Evolutionary conservation across 2,329 filamentous ascomycete species (phyloP), one percentile per base, ranked within the genome.

Genomic region (Cytospora chrysosperma): DNA sequence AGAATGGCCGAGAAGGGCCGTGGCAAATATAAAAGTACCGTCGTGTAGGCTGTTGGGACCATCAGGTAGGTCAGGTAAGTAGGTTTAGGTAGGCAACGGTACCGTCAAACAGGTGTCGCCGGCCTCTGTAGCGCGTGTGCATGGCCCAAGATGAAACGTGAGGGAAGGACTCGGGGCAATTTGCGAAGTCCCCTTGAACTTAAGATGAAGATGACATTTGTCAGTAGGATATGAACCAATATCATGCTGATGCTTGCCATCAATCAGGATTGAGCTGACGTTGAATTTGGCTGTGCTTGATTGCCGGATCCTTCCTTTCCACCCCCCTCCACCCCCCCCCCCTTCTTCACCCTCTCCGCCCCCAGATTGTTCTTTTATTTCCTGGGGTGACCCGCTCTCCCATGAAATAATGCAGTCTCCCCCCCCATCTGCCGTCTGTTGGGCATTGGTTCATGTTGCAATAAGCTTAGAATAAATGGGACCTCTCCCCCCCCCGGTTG

Each of bases 81-180:
- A 19, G n/a, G 2, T 2, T 10, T 37, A 2, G 34, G n/a, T 32
- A n/a, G n/a, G n/a, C n/a, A n/a, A n/a, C n/a, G n/a, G n/a, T n/a
- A n/a, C n/a, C n/a, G n/a, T n/a, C n/a, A n/a, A n/a, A n/a, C n/a
- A n/a, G n/a, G n/a, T n/a, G n/a, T n/a, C n/a, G n/a, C n/a, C n/a
- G n/a, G n/a, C n/a, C n/a, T n/a, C n/a, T n/a, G n/a, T n/a, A n/a
- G n/a, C n/a, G n/a, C n/a, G n/a, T n/a, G n/a, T n/a, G n/a, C n/a
- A n/a, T n/a, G n/a, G n/a, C n/a, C n/a, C n/a, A 60, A 50, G 9
- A 60, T 60, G 58, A 60, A 54, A 60, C 58, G n/a, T 54, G 58
- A 51, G n/a, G 34, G 57, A 51, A n/a, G 57, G 47, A 49, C 57
- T 59, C 57, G 40, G 43, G 40, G n/a, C n/a, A n/a, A n/a, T n/a